A percentile compares a stretch with the other conserved stretches of the same genome.
Evolutionary conservation across 169 alveolate species (phyloP).

Genomic region (Eimeria maxima): DNA sequence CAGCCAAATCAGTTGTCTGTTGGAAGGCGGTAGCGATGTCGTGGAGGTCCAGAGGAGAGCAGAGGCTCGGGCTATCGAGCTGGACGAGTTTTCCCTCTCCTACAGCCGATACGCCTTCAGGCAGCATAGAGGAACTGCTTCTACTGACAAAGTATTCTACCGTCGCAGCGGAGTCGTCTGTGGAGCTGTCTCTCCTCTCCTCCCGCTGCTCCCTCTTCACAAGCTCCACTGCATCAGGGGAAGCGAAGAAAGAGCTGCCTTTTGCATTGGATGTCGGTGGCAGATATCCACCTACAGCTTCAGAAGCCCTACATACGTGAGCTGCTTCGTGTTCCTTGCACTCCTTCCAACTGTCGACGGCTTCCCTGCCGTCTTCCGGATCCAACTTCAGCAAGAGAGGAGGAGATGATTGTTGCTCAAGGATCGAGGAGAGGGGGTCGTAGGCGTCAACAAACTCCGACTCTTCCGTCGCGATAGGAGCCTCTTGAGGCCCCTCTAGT

Average conservation of each 20-base stretch:
- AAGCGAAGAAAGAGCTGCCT: background rate
- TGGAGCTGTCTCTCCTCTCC: background rate
- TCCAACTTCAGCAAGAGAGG: no score
- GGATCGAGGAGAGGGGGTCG: no score
- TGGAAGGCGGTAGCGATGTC: slow-evolving; percentile 7
- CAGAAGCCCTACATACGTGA: no score
- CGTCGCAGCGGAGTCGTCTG: background rate
- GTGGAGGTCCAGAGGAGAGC: background rate
- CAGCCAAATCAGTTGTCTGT: background rate
- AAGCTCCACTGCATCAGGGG: background rate
- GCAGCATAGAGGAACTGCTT: slow-evolving; percentile 1
- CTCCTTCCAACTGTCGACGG: no score
- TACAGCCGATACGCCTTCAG: slow-evolving; percentile 26
- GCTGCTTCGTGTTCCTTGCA: no score
- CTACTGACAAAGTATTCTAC: background rate
- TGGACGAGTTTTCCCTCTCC: slow-evolving; percentile 25
- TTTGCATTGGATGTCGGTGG: background rate
- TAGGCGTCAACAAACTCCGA: no score
- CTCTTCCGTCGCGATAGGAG: no score
- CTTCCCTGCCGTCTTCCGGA: no score
- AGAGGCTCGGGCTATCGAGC: background rate
- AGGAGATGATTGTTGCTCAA: no score
- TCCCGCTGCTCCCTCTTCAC: background rate
- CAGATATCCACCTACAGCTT: no score
- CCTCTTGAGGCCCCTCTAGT: no score